Percentiles rank a stretch among this genome's conserved stretches.
Evolutionary conservation across 2,329 filamentous ascomycete species (phyloP).

Genomic region (Fusarium mangiferae): DNA sequence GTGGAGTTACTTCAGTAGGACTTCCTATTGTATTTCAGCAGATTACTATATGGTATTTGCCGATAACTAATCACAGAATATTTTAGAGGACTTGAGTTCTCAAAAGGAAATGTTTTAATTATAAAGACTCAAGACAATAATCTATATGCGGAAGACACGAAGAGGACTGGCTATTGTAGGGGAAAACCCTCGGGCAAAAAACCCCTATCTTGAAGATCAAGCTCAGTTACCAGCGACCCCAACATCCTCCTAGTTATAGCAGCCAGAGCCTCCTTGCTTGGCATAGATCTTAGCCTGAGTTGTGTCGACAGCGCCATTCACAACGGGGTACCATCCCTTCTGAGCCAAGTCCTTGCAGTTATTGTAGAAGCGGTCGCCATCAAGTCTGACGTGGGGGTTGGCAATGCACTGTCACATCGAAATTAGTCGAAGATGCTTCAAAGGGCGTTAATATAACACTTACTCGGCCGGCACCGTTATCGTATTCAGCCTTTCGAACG

Average conservation of each 20-base stretch:
- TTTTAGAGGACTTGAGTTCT: neutral
- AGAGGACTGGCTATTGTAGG: neutral
- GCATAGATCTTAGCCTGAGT: neutral
- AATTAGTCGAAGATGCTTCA: neutral
- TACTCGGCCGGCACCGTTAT: neutral
- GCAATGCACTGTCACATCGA: neutral
- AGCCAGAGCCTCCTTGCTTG: neutral
- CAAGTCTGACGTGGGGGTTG: neutral
- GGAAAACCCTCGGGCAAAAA: neutral
- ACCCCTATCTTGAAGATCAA: neutral
- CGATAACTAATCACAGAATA: fast-evolving
- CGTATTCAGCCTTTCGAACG: neutral
- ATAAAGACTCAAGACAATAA: neutral
- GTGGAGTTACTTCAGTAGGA: neutral
- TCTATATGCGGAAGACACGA: neutral
- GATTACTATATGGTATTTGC: neutral
- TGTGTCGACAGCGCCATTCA: neutral
- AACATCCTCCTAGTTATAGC: neutral
- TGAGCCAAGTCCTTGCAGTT: neutral
- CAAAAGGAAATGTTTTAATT: fast-evolving
- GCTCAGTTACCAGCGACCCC: fast-evolving
- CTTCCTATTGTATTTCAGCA: no score
- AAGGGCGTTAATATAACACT: neutral
- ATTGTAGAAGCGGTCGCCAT: neutral
- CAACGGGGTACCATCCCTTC: neutral